Evolutionary conservation across 208 protist species (phyloP), one percentile per base, ranked within the genome.

Genomic region (Hexamita inflata): DNA sequence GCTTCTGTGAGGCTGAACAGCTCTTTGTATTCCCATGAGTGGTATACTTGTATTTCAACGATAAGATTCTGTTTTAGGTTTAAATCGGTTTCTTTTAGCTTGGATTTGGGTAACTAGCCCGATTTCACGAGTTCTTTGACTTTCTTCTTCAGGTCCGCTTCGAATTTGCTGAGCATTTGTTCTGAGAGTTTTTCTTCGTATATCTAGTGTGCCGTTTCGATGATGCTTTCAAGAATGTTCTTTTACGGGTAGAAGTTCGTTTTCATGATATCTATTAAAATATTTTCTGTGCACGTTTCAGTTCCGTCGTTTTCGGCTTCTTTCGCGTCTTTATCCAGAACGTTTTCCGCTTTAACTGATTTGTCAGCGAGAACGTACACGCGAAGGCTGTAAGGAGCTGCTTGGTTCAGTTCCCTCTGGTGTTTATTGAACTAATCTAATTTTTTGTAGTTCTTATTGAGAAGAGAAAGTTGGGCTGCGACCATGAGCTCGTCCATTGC

Each of bases 11-110:
- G 64, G 11, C 15, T 35, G n/a, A 70, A 70, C 11, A 70, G 9
- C 24, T 70, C 38, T 11, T 2, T 70, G 35, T 70, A 70, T 34
- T 70, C 64, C 64, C 64, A 70, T 11, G 64, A 70, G 38, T 70
- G 64, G 38, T 45, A 70, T 28, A 70, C 38, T 9, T 38, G 15
- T 7, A 70, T 70, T 34, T 70, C 64, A 38, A 70, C 35, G n/a
- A 70, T 38, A n/a, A 70, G 35, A 38, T n/a, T 42, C 11, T 45
- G 38, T 38, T 70, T 70, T 24, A 70, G 26, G n/a, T 70, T 45
- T 15, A 70, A 42, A 15, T 40, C 28, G 9, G 42, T 45, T 9
- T 70, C 40, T 34, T 70, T 70, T n/a, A 45, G 11, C 9, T n/a
- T 38, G 9, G 11, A 24, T n/a, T 40, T 40, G 26, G 64, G 64